These are phyloP conservation scores for Xenoacremonium recifei DNA, from an alignment of 2,329 filamentous ascomycete species.

Conservation along the genomic window DNA sequence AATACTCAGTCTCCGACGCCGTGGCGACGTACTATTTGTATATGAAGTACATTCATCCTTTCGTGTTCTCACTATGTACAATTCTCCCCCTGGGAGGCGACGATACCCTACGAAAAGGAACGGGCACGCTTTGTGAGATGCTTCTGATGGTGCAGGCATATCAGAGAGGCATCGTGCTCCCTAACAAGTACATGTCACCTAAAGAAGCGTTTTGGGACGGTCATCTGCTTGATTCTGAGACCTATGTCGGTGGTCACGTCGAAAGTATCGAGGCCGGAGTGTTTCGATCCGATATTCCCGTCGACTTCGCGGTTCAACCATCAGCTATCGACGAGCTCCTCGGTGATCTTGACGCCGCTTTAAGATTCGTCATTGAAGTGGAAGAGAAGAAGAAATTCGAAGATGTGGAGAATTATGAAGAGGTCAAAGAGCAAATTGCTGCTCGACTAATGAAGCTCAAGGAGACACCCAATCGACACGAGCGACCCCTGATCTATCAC, in stretches of 20 bases:
- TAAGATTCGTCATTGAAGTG: slow-evolving; percentile 82
- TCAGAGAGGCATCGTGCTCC: slow-evolving; percentile 83
- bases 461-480: slow-evolving; percentile 77
- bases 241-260: slow-evolving; percentile 96
- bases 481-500: slow-evolving; percentile 93
- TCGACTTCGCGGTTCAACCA: slow-evolving; percentile 89
- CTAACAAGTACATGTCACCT: slow-evolving; percentile 91
- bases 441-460: slow-evolving; percentile 71
- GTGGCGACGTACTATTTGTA: slow-evolving; percentile 98
- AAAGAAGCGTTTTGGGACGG: slow-evolving; percentile 96
- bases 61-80: slow-evolving; percentile 97
- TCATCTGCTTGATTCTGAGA: slow-evolving; percentile 93
- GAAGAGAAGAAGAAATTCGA: slow-evolving; percentile 82
- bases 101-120: slow-evolving; percentile 91
- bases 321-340: slow-evolving; percentile 87
- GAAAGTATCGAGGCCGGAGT: slow-evolving; percentile 99
- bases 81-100: slow-evolving; percentile 92
- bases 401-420: slow-evolving; percentile 77
- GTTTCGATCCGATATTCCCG: slow-evolving; percentile 92
- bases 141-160: slow-evolving; percentile 98
- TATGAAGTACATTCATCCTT: slow-evolving; percentile 99
- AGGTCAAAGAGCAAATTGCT: slow-evolving; percentile 80
- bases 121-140: slow-evolving; percentile 99
- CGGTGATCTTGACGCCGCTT: slow-evolving; percentile 78
- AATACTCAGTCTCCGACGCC: slow-evolving; percentile 98